Percentiles rank a stretch among this genome's conserved stretches.
Evolutionary conservation across 345 rosid species (phyloP).

Genomic region (Melastoma malabathricum): DNA sequence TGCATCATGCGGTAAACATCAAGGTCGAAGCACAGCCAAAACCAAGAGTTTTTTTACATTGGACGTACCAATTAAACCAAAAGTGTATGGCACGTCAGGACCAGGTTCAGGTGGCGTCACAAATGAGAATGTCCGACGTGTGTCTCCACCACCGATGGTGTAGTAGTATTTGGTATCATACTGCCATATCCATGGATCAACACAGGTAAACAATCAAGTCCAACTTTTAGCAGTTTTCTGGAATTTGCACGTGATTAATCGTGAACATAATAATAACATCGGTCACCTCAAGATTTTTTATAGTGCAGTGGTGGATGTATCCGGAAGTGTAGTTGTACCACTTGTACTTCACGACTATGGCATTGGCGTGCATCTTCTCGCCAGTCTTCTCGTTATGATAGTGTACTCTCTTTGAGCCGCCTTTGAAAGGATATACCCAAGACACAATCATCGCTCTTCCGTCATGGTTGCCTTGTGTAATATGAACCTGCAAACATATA

Average conservation of each 20-base stretch:
- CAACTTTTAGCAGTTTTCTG: background rate
- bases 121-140: slow-evolving; percentile 28
- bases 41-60: background rate
- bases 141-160: slow-evolving; percentile 16
- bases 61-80: slow-evolving; percentile 27
- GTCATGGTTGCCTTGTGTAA: slow-evolving; percentile 32
- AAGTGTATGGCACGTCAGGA: slow-evolving; percentile 29
- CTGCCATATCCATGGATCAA: slow-evolving; percentile 8
- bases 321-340: slow-evolving; percentile 34
- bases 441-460: slow-evolving; percentile 34
- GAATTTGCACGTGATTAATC: background rate
- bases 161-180: slow-evolving; percentile 31
- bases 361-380: slow-evolving; percentile 9
- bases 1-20: slow-evolving; percentile 1
- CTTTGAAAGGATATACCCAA: slow-evolving; percentile 21
- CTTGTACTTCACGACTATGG: slow-evolving; percentile 14
- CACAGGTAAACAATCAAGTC: background rate
- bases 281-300: slow-evolving; percentile 22
- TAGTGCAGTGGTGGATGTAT: slow-evolving; percentile 33
- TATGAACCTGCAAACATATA: slow-evolving; percentile 18
- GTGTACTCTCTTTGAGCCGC: slow-evolving; percentile 15
- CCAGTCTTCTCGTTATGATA: slow-evolving; percentile 13
- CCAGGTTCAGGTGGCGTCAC: slow-evolving; percentile 28
- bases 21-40: background rate
- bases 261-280: background rate